phyloP scores from a whole-genome alignment of 345 rosid species.

The Rhodamnia argentea region DNA sequence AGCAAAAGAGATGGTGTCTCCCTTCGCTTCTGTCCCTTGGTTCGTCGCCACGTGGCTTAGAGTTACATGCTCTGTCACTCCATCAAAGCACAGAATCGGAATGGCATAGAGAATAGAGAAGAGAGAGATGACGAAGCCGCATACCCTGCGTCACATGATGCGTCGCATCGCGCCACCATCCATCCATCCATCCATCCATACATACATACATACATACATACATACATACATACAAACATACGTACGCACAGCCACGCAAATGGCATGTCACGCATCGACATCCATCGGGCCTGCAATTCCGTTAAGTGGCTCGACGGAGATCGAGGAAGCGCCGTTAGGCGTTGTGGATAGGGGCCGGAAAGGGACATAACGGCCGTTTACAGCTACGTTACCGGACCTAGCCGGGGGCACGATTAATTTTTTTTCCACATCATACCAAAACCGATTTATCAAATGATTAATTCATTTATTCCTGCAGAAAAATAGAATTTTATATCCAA shows the following conservation, averaged over 20 bases:
- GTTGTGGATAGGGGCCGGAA: background rate
- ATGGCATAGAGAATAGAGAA: background rate
- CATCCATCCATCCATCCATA: background rate
- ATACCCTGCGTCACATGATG: background rate
- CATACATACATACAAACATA: background rate
- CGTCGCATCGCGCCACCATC: background rate
- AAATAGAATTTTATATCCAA: no score
- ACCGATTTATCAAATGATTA: no score
- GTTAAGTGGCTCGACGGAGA: background rate
- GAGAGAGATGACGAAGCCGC: background rate
- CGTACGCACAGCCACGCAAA: background rate
- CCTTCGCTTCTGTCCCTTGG: background rate
- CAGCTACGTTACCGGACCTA: background rate
- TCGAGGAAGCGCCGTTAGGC: background rate
- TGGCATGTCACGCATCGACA: background rate
- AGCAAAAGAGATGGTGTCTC: no score
- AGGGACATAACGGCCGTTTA: no score
- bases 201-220: background rate
- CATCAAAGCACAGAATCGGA: background rate
- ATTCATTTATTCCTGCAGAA: no score
- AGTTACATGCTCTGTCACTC: background rate
- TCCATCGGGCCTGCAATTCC: background rate
- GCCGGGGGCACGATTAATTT: background rate
- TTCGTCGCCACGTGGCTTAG: background rate
- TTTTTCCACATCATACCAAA: background rate